Evolutionary conservation across 108 stramenopile genomes (phyloP), one percentile per base, ranked within the genome.

Genomic region (Cyclotella cryptica): DNA sequence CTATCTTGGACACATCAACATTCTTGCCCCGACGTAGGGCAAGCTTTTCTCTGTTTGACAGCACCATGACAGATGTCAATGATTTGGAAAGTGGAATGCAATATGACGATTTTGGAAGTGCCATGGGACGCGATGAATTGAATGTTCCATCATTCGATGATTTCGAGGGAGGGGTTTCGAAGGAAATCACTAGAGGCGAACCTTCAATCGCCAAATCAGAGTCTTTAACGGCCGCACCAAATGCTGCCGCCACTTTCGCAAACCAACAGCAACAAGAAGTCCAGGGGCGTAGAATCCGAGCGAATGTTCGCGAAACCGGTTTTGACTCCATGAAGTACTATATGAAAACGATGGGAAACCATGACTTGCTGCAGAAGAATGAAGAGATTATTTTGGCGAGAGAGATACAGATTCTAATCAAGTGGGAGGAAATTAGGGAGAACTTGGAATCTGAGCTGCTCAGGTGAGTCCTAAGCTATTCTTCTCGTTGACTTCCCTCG

Each of bases 261-360:
- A 29, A 17, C 40, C 29, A 45, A 49, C 28, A 63, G 69, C 46
- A 42, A 7, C 40, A 63, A 51, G 53, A 79, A 40, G 74, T 70
- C 26, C 62, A 64, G 1, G 59, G 61, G 21, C 81, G 84, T 39
- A 87, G 86, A 81, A 79, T 92, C 40, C 84, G 72, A 54, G 90
- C 94, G 47, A 86, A 80, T 53, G 87, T 93, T 18, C 71, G 81
- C 10, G 92, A 95, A 71, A 93, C 92, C 0, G 92, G 90, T 27
- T 88, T 84, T 44, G 92, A 93, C 63, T 89, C 89, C 54, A 93
- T 93, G 88, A 90, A 86, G 58, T 71, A 85, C 63, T 93, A 93
- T 83, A 90, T 93, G 62, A 93, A 95, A 69, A 88, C 85, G 8
- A 95, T 95, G 92, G 93, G 93, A 62, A 94, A 92, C 79, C 95